Evolutionary conservation across 2,329 filamentous ascomycete genomes (phyloP).

Genomic region (Fusarium clavum): DNA sequence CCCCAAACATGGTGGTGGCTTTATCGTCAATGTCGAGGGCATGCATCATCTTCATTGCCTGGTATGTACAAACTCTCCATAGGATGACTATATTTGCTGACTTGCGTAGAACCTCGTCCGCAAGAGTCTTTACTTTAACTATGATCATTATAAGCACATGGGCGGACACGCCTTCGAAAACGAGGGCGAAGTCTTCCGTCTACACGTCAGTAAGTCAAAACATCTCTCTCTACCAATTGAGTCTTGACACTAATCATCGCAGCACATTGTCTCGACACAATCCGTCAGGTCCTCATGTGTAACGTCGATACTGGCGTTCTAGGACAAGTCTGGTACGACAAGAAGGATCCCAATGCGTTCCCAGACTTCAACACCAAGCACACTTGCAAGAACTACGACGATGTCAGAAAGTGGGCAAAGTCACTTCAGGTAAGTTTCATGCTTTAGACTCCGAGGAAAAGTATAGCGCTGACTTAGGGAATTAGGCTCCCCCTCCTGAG

Average conservation of each 20-base stretch:
- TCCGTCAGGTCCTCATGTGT: constrained; percentile 74
- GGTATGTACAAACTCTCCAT: constrained; percentile 47
- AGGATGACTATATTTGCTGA: not conserved
- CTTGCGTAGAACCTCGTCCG: constrained; percentile 60
- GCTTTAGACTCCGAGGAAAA: no score
- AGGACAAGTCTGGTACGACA: constrained; percentile 69
- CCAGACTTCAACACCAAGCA: constrained; percentile 73
- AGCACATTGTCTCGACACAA: constrained; percentile 68
- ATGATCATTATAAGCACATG: constrained; percentile 64
- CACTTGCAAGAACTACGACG: constrained; percentile 68
- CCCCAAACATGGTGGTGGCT: constrained; percentile 68
- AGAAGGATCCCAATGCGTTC: constrained; percentile 59
- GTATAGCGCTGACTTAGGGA: not conserved
- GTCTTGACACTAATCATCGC: not conserved
- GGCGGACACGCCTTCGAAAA: constrained; percentile 67
- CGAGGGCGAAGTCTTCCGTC: constrained; percentile 63
- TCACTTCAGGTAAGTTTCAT: constrained; percentile 56
- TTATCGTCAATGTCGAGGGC: constrained; percentile 67
- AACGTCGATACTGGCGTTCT: constrained; percentile 69
- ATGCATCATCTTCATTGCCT: constrained; percentile 70
- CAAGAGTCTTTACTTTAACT: constrained; percentile 69
- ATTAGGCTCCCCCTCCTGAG: constrained; percentile 35
- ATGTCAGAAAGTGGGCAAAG: constrained; percentile 65
- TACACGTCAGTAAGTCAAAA: constrained; percentile 65
- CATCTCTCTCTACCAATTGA: accelerated